Base-by-base conservation (phyloP, 192 early-diverging fungal genomes). In the Glomus cerebriforme region DNA sequence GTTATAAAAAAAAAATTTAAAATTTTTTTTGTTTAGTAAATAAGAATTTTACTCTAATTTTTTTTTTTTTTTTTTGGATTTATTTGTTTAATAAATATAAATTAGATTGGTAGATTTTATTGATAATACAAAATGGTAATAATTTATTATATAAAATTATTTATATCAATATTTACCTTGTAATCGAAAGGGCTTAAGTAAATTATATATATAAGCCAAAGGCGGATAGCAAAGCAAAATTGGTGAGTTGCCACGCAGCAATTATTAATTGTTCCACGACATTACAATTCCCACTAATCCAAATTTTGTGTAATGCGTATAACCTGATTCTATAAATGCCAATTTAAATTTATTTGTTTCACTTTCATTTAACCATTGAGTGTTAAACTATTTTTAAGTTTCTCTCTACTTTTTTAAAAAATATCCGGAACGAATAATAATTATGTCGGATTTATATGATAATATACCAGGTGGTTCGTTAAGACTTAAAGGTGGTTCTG, bases 391-490 rank as follows among this genome's bases (percentile, higher is more conserved):
- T 43, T 43, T 43, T 43, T 43, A 43, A 43, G 12, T 43, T 43
- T 43, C 0, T 39, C 9, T 8, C 37, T 39, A n/a, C 37, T 39
- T 9, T 39, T 39, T 39, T 12, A 43, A 10, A 43, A 43, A 43
- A 43, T 43, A 43, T n/a, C 39, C 10, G 39, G 47, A 54, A 54
- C 47, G 47, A 54, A 54, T 54, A 54, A 19, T 54, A 54, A 54
- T 19, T 3, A 63, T 63, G 62, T 63, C 62, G 19, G 79, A 83
- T 62, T 81, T 78, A 32, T 86, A 87, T 47, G 84, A 87, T 35
- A 68, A 83, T 39, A 79, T 89, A 35, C 79, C 85, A 3, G 87
- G 88, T n/a, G 92, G 92, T 37, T 86, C 90, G 7, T 85, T 93
- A 64, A 91, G 90, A 79, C 83, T 93, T 67, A 93, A 92, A 73